Evolutionary conservation across 2,329 filamentous ascomycete genomes (phyloP), one percentile per base, ranked within the genome.

Genomic region (Xylariaceae sp.): DNA sequence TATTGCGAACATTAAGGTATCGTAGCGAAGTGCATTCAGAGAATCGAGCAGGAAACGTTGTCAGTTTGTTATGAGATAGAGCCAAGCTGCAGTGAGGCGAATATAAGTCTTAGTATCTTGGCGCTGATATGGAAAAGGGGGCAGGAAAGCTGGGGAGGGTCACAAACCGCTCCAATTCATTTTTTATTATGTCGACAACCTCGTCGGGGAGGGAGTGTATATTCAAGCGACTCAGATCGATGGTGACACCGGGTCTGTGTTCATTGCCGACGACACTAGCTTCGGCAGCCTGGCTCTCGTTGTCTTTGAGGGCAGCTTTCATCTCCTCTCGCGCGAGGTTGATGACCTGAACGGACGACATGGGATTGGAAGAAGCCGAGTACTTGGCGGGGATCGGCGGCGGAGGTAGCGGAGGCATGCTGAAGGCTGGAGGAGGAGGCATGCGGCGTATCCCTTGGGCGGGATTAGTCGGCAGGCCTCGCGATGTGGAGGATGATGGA

Each of bases 1-100:
- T 92, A 67, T 86, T 86, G 61, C 86, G 76, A 51, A 90, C 82
- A 57, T 92, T 92, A 49, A 92, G 77, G 63, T 92, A 92, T 50
- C 86, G 83, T 49, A 92, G 69, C 40, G 85, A 85, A 34, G 80
- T 83, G 68, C 86, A 91, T 68, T 90, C 86, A 27, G 83, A 76
- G 56, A 91, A 86, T 43, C 85, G 78, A 20, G 72, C 61, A 5
- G 87, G 87, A 37, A 92, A 79, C n/a, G 77, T 74, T 23, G 80
- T 75, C 47, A 90, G 73, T 55, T 80, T 82, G 64, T 91, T 91
- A 68, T 91, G 86, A n/a, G 86, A 89, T 53, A 92, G 72, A 40
- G 87, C 87, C 42, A 92, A 78, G 57, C 86, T 90, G 60, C 34
- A 22, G 29, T 40, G 42, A 36, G 34, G 39, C 22, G 34, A n/a